A percentile compares a stretch with the other conserved stretches of the same genome.
These are phyloP conservation scores for Stephanodiscus minutulus DNA, from an alignment of 108 stramenopile genomes.

Conservation along the genomic window DNA sequence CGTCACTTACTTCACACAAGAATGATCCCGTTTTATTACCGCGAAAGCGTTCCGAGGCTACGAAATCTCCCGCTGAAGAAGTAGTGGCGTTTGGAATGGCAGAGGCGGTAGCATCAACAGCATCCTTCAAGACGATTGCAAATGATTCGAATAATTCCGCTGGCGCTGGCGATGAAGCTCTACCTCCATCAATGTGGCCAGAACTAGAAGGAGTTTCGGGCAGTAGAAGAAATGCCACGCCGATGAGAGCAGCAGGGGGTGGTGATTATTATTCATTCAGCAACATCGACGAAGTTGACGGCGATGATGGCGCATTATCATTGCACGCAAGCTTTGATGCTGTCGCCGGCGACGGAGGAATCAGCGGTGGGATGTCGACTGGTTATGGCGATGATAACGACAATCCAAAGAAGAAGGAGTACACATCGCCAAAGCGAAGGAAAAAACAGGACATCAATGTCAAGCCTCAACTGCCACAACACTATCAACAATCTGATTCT, in stretches of 20 bases:
- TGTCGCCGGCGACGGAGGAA: not conserved
- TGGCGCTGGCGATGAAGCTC: not conserved
- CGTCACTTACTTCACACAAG: not conserved
- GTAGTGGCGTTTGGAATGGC: not conserved
- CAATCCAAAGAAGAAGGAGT: slow-evolving; percentile 5
- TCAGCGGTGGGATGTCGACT: not conserved
- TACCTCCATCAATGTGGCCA: not conserved
- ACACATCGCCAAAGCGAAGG: slow-evolving; percentile 7
- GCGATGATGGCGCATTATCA: not conserved
- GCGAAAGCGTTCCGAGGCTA: slow-evolving; percentile 1
- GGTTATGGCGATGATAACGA: slow-evolving; percentile 1
- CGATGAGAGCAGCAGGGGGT: not conserved
- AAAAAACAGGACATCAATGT: not conserved
- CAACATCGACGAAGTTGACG: not conserved
- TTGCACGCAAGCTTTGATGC: not conserved
- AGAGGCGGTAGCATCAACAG: not conserved
- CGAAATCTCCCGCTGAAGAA: slow-evolving; percentile 9
- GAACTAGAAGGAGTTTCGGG: not conserved
- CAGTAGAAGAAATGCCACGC: not conserved
- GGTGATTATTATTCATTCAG: not conserved
- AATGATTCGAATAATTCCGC: not conserved
- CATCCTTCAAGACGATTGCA: not conserved
- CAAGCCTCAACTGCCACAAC: not conserved
- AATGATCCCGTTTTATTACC: not conserved
- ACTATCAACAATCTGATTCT: slow-evolving; percentile 2